These are phyloP conservation scores for Pseudopithomyces maydicus DNA, from an alignment of 2,329 filamentous ascomycete genomes.

Conservation along the genomic window DNA sequence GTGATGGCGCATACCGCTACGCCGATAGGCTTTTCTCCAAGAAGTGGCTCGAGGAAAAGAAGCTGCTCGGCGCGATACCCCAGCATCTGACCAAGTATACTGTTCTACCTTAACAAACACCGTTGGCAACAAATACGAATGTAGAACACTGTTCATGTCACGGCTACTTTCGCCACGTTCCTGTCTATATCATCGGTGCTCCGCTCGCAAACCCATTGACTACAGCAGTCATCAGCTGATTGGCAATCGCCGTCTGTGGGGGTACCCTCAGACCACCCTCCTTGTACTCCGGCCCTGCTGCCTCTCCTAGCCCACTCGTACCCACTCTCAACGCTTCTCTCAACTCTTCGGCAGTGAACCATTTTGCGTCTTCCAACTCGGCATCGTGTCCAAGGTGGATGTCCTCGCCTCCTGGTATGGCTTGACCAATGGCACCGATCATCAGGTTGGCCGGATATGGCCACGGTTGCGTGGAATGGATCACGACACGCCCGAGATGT, in stretches of 20 bases:
- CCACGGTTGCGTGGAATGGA: constrained; percentile 59
- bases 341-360: constrained; percentile 84
- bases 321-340: constrained; percentile 72
- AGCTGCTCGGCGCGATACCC: constrained; percentile 78
- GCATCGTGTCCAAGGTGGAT: constrained; percentile 87
- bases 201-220: constrained; percentile 72
- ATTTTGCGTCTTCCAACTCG: constrained; percentile 86
- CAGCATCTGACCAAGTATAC: constrained; percentile 91
- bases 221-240: constrained; percentile 82
- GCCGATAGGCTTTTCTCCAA: constrained; percentile 90
- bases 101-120: constrained; percentile 69
- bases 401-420: constrained; percentile 76
- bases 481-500: constrained; percentile 55
- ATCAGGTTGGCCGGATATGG: constrained; percentile 60
- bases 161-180: constrained; percentile 31
- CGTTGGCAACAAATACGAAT: constrained; percentile 8
- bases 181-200: constrained; percentile 30
- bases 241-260: constrained; percentile 86
- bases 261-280: constrained; percentile 81
- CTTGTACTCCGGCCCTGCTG: constrained; percentile 69
- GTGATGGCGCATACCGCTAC: constrained; percentile 96
- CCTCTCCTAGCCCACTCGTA: constrained; percentile 69
- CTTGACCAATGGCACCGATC: constrained; percentile 79
- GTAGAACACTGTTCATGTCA: constrained; percentile 2
- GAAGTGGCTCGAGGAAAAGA: constrained; percentile 89